Evolutionary conservation across 768 basidiomycete species (phyloP).

Genomic region (Leucogyrophana mollusca): DNA sequence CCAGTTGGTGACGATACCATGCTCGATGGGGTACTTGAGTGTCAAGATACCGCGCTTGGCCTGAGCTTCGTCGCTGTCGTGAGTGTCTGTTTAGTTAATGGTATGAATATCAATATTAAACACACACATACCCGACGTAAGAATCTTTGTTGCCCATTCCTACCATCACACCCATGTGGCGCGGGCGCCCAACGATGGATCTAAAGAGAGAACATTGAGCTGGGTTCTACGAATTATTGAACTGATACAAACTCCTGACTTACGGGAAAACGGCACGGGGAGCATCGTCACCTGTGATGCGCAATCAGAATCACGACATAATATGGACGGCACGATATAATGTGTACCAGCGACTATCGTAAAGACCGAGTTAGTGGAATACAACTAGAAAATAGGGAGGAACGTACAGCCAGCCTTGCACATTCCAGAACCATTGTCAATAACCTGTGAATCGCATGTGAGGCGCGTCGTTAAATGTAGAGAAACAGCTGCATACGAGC

Average conservation of each 20-base stretch:
- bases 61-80: constrained; percentile 79
- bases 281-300: constrained; percentile 42
- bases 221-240: neutral
- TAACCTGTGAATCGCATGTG: constrained; percentile 45
- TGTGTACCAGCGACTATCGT: constrained; percentile 52
- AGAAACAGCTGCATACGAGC: constrained; percentile 29
- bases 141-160: constrained; percentile 98
- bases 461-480: constrained; percentile 4
- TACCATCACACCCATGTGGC: constrained; percentile 95
- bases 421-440: constrained; percentile 92
- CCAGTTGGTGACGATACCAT: constrained; percentile 97
- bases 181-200: constrained; percentile 92
- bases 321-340: neutral
- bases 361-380: constrained; percentile 16
- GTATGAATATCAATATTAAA: constrained; percentile 2
- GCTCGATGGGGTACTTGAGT: constrained; percentile 91
- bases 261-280: constrained; percentile 60
- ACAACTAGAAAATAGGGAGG: constrained; percentile 2
- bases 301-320: neutral
- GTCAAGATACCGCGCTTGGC: constrained; percentile 94
- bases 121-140: constrained; percentile 75
- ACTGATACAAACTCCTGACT: neutral
- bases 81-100: constrained; percentile 6
- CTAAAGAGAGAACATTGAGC: constrained; percentile 30
- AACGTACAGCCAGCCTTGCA: constrained; percentile 94